Evolutionary conservation across 202 grass and related monocot genomes (phyloP).

Genomic region (Eragrostis tef): DNA sequence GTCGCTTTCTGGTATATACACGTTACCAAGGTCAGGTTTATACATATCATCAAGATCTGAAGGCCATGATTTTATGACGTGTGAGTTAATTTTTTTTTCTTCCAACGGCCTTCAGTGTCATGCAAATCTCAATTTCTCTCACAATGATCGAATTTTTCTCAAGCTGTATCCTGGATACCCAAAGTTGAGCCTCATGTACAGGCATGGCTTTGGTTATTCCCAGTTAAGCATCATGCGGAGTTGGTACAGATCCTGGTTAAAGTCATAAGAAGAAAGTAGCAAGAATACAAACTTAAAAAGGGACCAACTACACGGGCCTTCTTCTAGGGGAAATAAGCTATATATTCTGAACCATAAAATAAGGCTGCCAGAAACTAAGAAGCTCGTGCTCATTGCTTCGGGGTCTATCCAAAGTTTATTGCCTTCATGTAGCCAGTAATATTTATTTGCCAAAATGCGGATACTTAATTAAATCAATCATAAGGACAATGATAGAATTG

Average conservation of each 20-base stretch:
- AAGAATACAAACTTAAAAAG: not conserved
- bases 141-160: not conserved
- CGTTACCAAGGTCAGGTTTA: not conserved
- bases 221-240: not conserved
- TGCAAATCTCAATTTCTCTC: not conserved
- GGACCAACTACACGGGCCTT: not conserved
- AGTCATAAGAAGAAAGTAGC: constrained; percentile 13
- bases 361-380: constrained; percentile 3
- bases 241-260: not conserved
- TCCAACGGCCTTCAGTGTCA: not conserved
- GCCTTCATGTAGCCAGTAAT: constrained; percentile 19
- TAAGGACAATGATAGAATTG: constrained; percentile 29
- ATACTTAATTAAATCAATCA: constrained; percentile 32
- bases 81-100: not conserved
- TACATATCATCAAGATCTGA: not conserved
- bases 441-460: constrained; percentile 28
- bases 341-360: not conserved
- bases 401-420: constrained; percentile 35
- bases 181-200: constrained; percentile 21
- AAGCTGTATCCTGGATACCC: constrained; percentile 1
- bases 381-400: constrained; percentile 15
- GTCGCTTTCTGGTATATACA: not conserved
- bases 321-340: not conserved
- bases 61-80: not conserved
- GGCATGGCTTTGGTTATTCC: not conserved